Evolutionary conservation across 192 early-diverging fungal species (phyloP), one percentile per base, ranked within the genome.

Genomic region (Fimicolochytrium jonesii): DNA sequence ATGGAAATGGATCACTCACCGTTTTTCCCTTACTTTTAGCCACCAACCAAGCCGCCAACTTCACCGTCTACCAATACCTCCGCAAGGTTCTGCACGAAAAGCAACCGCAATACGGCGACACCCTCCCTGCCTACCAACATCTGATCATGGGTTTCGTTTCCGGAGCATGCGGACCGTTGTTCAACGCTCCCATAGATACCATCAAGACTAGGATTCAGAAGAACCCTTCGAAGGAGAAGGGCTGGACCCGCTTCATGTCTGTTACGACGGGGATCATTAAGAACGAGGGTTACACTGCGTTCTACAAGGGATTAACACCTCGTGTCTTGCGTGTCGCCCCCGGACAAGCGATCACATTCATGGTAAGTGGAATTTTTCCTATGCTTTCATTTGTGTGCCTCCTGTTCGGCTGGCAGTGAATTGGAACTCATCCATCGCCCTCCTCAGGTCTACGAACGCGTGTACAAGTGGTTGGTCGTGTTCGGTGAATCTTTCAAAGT

Each of bases 121-220:
- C 71, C 49, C 81, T 98, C 49, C 94, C 94, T 23, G 82, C 87
- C 53, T 98, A 93, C 77, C 94, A 98, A 78, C 84, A 88, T 64
- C 71, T 93, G 26, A 66, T 93, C 26, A 82, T 93, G 58, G 95
- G 95, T 73, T 91, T 92, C 57, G 77, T 98, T 45, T 93, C 90
- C 51, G 75, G 75, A 42, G 77, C 79, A 6, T 86, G 77, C 56
- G 88, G 93, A 32, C 95, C 95, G 1, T 71, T 98, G 1, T 94
- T 90, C 45, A 98, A 98, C 70, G 91, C 90, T 3, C 95, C 95
- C 22, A 94, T 98, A 41, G 95, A 98, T 72, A 95, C 93, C 31
- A 94, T 98, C 79, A 98, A 98, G 82, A 98, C 95, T 17, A 90
- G 95, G 69, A 93, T 98, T 48, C 95, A 98, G 69, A 90, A 88